Base-by-base conservation (phyloP, 768 basidiomycete species). In the Mycena crocata region DNA sequence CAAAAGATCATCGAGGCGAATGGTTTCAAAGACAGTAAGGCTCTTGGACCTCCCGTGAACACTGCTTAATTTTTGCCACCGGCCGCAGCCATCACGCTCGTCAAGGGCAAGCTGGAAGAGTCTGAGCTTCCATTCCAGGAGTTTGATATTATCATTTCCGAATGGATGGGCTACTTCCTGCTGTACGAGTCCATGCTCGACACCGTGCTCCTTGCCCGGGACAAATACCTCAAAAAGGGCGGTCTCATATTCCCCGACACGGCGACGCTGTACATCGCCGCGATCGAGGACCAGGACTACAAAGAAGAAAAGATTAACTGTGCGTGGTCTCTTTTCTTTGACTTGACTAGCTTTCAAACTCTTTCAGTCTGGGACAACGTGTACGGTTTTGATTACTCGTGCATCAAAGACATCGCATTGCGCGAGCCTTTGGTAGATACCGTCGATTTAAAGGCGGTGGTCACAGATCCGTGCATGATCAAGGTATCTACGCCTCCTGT, bases 91-190 rank as follows among this genome's bases (percentile, higher is more conserved):
- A 98, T 98, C 80, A 96, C 94, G 42, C 90, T 99, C 62, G 91
- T 99, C 71, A 98, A 99, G 82, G 96, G 97, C 64, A 99, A 99
- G 81, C 91, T 99, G 66, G 97, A 99, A 78, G 97, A 99, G 49
- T 83, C 90, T 54, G 89, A 90, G 65, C 86, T 99, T 45, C 97
- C 97, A 17, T 89, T 97, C 75, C 82, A 93, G 68, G 84, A 96
- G 78, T 98, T 95, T 77, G 98, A 99, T 78, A 98, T 99, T 81
- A 98, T 99, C 82, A 94, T 99, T 76, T 98, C 96, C 67, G 98
- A 99, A 79, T 99, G 97, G 98, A 99, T 99, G 98, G 98, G 98
- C 45, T 99, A 99, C 82, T 98, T 99, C 87, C 85, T 99, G 54
- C 89, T 99, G 35, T 99, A 99, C 84, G 98, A 99, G 79, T 96